phyloP scores from a whole-genome alignment of 164 flowering plant genomes.

The Aristolochia californica region DNA sequence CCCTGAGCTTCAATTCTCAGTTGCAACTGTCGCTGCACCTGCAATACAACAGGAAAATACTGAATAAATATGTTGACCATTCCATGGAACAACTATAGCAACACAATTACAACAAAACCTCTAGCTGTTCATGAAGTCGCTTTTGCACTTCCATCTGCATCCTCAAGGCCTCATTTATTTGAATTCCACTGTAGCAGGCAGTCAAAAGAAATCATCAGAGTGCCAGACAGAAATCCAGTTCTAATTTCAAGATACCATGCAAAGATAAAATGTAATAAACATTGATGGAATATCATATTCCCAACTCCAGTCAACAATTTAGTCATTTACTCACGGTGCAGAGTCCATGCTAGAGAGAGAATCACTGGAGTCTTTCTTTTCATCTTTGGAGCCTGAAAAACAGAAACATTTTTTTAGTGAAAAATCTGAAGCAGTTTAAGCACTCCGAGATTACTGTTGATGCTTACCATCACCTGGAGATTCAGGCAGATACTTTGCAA shows the following conservation, averaged over 20 bases:
- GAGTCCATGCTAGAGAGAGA: conserved; percentile 42
- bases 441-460: conserved; percentile 4
- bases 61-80: not conserved
- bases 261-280: not conserved
- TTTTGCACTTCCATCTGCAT: conserved; percentile 74
- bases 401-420: not conserved
- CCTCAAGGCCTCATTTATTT: conserved; percentile 51
- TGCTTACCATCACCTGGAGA: conserved; percentile 48
- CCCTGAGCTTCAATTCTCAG: conserved; percentile 75
- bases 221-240: not conserved
- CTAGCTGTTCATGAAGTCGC: conserved; percentile 67
- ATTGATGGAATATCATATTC: not conserved
- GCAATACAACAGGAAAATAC: not conserved
- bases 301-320: not conserved
- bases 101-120: conserved; percentile 24
- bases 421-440: no score
- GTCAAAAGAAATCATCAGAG: conserved; percentile 2
- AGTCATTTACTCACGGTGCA: conserved; percentile 32
- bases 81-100: not conserved
- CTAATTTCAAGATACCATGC: not conserved
- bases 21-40: conserved; percentile 70
- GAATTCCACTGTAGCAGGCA: conserved; percentile 34
- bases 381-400: conserved; percentile 45
- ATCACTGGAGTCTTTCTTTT: conserved; percentile 48
- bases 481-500: conserved; percentile 59